phyloP scores from a whole-genome alignment of 768 basidiomycete genomes.

The Pulveroboletus frians region DNA sequence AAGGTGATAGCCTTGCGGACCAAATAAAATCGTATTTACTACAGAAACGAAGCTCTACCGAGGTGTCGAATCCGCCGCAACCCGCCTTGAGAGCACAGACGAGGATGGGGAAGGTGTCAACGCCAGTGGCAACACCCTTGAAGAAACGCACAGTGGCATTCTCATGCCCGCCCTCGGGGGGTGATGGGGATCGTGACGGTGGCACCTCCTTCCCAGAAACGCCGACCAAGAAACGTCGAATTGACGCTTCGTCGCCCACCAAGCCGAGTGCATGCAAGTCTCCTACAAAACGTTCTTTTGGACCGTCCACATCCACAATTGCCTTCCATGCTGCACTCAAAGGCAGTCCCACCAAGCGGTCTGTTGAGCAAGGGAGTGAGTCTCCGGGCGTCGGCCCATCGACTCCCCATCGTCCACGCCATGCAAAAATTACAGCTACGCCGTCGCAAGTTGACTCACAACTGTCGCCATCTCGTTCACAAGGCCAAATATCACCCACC shows the following conservation, averaged over 20 bases:
- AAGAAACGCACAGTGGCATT: conserved; percentile 32
- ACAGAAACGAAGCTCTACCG: conserved; percentile 1
- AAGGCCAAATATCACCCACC: conserved; percentile 9
- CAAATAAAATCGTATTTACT: conserved; percentile 17
- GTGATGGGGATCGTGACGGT: conserved; percentile 24
- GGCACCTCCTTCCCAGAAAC: conserved; percentile 35
- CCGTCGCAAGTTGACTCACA: conserved; percentile 20
- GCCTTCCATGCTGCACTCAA: conserved; percentile 22
- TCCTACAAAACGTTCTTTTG: conserved; percentile 2
- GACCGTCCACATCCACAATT: neutral
- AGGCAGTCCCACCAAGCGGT: conserved; percentile 8
- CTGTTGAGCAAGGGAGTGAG: neutral
- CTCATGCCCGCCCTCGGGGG: conserved; percentile 7
- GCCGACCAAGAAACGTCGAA: conserved; percentile 40
- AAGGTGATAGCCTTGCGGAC: too few relatives aligned
- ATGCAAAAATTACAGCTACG: neutral
- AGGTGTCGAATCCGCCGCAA: neutral
- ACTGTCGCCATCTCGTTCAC: conserved; percentile 17
- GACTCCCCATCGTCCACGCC: conserved; percentile 21
- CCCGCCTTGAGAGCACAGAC: conserved; percentile 12
- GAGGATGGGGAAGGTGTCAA: neutral
- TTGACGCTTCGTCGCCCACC: conserved; percentile 15
- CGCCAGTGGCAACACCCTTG: conserved; percentile 15
- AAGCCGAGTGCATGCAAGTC: conserved; percentile 15
- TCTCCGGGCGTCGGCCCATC: conserved; percentile 17